These are phyloP conservation scores for Panicum hallii DNA, from an alignment of 202 grass and related monocot species.

Conservation along the genomic window DNA sequence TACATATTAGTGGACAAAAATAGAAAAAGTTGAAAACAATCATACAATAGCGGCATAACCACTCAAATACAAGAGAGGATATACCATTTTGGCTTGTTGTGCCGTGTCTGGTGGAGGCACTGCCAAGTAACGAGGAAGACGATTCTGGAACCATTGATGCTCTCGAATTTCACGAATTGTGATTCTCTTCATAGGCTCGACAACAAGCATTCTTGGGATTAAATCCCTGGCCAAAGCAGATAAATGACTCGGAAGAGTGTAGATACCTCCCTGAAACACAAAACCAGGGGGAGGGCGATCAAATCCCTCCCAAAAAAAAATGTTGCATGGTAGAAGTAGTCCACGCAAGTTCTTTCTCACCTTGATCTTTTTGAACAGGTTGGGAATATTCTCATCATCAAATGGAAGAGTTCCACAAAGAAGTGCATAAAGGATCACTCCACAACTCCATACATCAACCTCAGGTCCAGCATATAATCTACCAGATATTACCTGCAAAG, in stretches of 20 bases:
- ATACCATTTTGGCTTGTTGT: constrained; percentile 84
- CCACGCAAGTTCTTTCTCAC: constrained; percentile 42
- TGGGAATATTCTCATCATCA: constrained; percentile 98
- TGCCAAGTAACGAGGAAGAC: constrained; percentile 81
- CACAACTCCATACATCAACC: constrained; percentile 99
- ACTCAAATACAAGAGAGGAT: constrained; percentile 16
- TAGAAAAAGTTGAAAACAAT: background rate
- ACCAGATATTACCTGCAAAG: constrained; percentile 84
- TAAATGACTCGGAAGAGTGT: constrained; percentile 95
- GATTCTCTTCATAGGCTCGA: constrained; percentile 97
- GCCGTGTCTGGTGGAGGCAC: constrained; percentile 84
- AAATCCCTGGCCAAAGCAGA: constrained; percentile 88
- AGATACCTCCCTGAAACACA: constrained; percentile 77
- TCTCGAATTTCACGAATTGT: constrained; percentile 89
- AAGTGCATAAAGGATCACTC: constrained; percentile 98
- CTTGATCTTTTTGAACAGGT: constrained; percentile 97
- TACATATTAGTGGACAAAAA: constrained; percentile 18
- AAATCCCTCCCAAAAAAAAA: constrained; percentile 28
- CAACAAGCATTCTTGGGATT: constrained; percentile 94
- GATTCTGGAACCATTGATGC: constrained; percentile 83
- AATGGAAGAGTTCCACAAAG: constrained; percentile 98
- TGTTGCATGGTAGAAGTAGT: constrained; percentile 29
- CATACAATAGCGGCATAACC: constrained; percentile 3
- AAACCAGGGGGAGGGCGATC: background rate
- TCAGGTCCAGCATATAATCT: constrained; percentile 95